Base-by-base conservation (phyloP, 371 early-diverging fungal genomes). In the Actinomortierella ambigua region DNA sequence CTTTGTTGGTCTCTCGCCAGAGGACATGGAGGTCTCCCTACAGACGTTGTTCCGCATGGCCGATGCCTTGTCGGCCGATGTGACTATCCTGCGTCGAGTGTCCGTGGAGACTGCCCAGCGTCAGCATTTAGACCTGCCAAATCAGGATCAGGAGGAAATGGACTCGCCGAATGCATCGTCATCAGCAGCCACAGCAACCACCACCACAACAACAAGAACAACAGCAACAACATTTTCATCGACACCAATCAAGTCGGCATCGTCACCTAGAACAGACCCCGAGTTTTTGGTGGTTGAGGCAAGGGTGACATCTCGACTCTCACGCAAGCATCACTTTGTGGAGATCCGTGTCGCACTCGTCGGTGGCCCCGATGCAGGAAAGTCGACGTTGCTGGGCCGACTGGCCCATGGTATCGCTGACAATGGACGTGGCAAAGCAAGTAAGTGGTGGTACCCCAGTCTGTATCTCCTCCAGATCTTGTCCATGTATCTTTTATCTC, bases 351-450 rank as follows among this genome's bases (percentile, higher is more conserved):
- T 95, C 5, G 93, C 91, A 0, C 78, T 96, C 2, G 78, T 96
- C 2, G 96, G 95, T 24, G 92, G 90, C 22, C 85, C 86, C 18
- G 90, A 91, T 55, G 90, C 90, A 29, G 96, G 89, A 55, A 93
- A 96, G 73, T 95, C 95, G 0, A 93, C 96, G 2, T 65, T 95
- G 22, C 76, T 97, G 15, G 94, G 95, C 1, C 88, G 88, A 57
- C 69, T 97, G 11, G 85, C 91, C 3, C 88, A 96, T 70, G 89
- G 90, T 26, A 88, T 90, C 24, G 79, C 83, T 8, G 97, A 97
- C 65, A 95, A 95, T 65, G 96, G 96, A 9, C 83, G 88, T 29
- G 97, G 97, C 6, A 86, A 88, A 56, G 88, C 95, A n/a, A 73
- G 75, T 71, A 71, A 46, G 73, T 65, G n/a, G n/a, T n/a, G n/a